A percentile compares a stretch with the other conserved stretches of the same genome.
These are phyloP conservation scores for Fusarium protoensiforme DNA, from an alignment of 2,329 filamentous ascomycete genomes.

Conservation along the genomic window DNA sequence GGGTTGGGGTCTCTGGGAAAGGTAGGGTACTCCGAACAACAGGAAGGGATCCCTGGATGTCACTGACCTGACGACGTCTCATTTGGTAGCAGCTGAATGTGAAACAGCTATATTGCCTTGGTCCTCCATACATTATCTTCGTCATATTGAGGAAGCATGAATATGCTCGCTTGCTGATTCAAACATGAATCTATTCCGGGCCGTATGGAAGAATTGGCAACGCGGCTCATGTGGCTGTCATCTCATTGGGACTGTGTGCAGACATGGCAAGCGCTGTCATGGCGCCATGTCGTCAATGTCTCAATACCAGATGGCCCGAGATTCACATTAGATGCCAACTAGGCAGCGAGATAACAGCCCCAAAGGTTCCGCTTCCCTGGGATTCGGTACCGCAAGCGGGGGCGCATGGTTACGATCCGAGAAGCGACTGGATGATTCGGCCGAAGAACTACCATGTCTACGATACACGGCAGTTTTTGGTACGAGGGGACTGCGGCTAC, in stretches of 20 bases:
- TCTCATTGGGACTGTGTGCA: not conserved
- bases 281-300: constrained; percentile 3
- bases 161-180: not conserved
- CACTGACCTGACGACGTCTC: constrained; percentile 30
- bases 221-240: not conserved
- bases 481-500: constrained; percentile 2
- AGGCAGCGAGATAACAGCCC: constrained; percentile 22
- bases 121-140: constrained; percentile 2
- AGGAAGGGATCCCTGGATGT: constrained; percentile 22
- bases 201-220: not conserved
- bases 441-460: constrained; percentile 17
- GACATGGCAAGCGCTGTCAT: not conserved
- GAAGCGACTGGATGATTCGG: constrained; percentile 25
- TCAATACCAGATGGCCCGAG: constrained; percentile 1
- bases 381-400: constrained; percentile 24
- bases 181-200: not conserved
- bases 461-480: constrained; percentile 13
- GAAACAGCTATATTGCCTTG: constrained; percentile 32
- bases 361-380: constrained; percentile 33
- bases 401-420: constrained; percentile 15
- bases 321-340: constrained; percentile 6
- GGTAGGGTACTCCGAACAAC: constrained; percentile 4
- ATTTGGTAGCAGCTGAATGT: constrained; percentile 37
- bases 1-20: constrained; percentile 21
- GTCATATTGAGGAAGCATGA: not conserved